phyloP scores from a whole-genome alignment of 169 alveolate species.

The Cryptosporidium bovis region DNA sequence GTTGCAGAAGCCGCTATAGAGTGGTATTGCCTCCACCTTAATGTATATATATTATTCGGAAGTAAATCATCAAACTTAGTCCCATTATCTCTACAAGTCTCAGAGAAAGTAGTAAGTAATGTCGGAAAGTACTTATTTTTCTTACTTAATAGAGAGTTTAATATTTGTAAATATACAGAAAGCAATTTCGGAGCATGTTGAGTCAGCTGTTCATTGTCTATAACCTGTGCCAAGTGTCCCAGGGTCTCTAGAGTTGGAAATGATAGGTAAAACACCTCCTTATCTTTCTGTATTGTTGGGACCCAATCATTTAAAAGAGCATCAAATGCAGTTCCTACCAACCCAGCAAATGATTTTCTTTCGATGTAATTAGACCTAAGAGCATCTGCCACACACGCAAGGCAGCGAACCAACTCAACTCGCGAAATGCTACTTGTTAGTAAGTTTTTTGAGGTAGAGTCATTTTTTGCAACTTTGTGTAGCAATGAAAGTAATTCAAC shows the following conservation, averaged over 20 bases:
- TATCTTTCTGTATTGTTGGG: constrained; percentile 63
- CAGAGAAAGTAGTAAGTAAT: constrained; percentile 14
- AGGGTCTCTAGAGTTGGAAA: constrained; percentile 72
- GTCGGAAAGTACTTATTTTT: constrained; percentile 63
- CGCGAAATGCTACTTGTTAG: constrained; percentile 17
- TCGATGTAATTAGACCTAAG: constrained; percentile 42
- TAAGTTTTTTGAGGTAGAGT: constrained; percentile 19
- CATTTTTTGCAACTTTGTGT: constrained; percentile 55
- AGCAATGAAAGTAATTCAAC: constrained; percentile 58
- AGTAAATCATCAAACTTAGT: constrained; percentile 38
- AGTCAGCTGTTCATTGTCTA: constrained; percentile 64
- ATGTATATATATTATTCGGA: constrained; percentile 49
- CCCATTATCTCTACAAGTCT: constrained; percentile 10
- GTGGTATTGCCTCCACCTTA: constrained; percentile 69
- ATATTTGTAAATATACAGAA: constrained; percentile 58
- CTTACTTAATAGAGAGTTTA: constrained; percentile 65
- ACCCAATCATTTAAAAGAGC: constrained; percentile 71
- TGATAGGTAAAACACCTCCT: constrained; percentile 57
- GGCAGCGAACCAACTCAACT: constrained; percentile 70
- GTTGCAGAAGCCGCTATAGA: constrained; percentile 41
- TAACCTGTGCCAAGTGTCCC: constrained; percentile 72
- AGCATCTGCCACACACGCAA: constrained; percentile 73
- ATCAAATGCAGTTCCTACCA: constrained; percentile 74
- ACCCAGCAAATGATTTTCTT: constrained; percentile 49
- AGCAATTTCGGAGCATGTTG: constrained; percentile 72